Percentiles rank a stretch among this genome's conserved stretches.
These are phyloP conservation scores for Gossypium stocksii DNA, from an alignment of 345 rosid species.

Conservation along the genomic window DNA sequence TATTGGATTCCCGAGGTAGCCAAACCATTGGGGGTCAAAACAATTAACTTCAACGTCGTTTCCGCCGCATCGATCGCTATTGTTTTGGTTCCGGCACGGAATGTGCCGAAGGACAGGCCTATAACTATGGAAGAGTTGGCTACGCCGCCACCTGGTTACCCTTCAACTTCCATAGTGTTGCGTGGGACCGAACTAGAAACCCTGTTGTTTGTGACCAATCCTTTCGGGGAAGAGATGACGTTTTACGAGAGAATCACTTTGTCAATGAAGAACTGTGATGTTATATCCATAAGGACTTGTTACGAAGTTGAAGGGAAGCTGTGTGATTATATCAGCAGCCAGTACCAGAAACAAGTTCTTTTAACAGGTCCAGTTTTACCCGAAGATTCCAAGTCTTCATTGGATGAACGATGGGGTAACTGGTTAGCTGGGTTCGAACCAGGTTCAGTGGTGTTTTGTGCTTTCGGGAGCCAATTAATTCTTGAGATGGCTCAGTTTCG, in stretches of 20 bases:
- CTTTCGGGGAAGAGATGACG: constrained; percentile 44
- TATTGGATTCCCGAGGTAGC: constrained; percentile 59
- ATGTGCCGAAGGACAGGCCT: constrained; percentile 27
- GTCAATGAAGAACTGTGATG: constrained; percentile 48
- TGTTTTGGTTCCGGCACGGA: constrained; percentile 55
- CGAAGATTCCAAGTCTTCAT: constrained; percentile 6
- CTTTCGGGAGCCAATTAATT: constrained; percentile 61
- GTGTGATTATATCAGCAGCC: constrained; percentile 51
- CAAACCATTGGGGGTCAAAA: constrained; percentile 45
- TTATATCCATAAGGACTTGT: constrained; percentile 62
- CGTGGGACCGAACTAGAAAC: constrained; percentile 39
- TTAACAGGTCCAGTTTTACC: constrained; percentile 63
- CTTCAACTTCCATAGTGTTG: constrained; percentile 42
- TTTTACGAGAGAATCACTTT: constrained; percentile 46
- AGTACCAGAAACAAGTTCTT: constrained; percentile 42
- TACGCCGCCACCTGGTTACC: constrained; percentile 53
- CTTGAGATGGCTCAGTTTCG: constrained; percentile 57
- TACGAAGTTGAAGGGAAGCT: constrained; percentile 52
- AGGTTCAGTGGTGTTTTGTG: constrained; percentile 54
- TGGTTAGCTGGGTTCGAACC: constrained; percentile 51
- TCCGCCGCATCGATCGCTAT: constrained; percentile 55
- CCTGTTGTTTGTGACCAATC: constrained; percentile 38
- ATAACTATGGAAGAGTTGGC: constrained; percentile 42
- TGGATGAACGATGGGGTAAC: constrained; percentile 49
- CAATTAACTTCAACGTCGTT: constrained; percentile 41